phyloP scores from a whole-genome alignment of 306 rosid genomes.

The Trichosanthes truncata region DNA sequence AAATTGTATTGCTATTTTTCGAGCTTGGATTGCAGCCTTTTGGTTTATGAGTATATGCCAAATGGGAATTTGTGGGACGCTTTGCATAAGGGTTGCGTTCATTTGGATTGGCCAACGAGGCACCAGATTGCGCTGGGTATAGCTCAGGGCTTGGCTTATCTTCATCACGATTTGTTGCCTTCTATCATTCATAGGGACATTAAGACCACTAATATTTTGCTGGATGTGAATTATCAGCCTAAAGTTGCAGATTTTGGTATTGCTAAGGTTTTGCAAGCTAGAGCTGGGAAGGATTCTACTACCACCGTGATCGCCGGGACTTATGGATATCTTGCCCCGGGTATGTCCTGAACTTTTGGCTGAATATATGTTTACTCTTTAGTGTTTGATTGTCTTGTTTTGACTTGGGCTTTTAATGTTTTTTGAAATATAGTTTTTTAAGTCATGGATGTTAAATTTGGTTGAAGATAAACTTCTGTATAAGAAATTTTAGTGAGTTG shows the following conservation, averaged over 20 bases:
- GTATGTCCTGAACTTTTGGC: not conserved
- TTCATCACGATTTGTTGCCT: slow-evolving; percentile 77
- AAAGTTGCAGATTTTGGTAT: slow-evolving; percentile 97
- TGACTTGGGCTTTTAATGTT: too few relatives aligned
- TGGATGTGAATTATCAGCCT: slow-evolving; percentile 74
- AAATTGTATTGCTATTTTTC: slow-evolving; percentile 77
- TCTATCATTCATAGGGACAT: slow-evolving; percentile 88
- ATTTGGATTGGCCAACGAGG: slow-evolving; percentile 84
- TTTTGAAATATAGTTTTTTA: too few relatives aligned
- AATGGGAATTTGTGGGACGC: slow-evolving; percentile 97
- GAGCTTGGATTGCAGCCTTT: slow-evolving; percentile 50
- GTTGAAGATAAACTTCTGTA: too few relatives aligned
- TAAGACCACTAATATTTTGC: slow-evolving; percentile 74
- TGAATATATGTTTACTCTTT: not conserved
- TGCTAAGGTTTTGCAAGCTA: slow-evolving; percentile 92
- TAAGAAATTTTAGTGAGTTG: too few relatives aligned
- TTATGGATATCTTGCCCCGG: slow-evolving; percentile 86
- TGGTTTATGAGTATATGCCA: slow-evolving; percentile 89
- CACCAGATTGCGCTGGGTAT: slow-evolving; percentile 74
- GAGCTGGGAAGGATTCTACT: slow-evolving; percentile 75
- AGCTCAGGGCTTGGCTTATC: slow-evolving; percentile 90
- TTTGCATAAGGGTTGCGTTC: slow-evolving; percentile 54
- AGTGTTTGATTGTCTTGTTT: too few relatives aligned
- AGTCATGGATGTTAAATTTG: too few relatives aligned
- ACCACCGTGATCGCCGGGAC: slow-evolving; percentile 88